Percentiles rank a stretch among this genome's conserved stretches.
Conservation (phyloP, 2,329 filamentous ascomycete genomes). For the Blastomyces parvus region DNA sequence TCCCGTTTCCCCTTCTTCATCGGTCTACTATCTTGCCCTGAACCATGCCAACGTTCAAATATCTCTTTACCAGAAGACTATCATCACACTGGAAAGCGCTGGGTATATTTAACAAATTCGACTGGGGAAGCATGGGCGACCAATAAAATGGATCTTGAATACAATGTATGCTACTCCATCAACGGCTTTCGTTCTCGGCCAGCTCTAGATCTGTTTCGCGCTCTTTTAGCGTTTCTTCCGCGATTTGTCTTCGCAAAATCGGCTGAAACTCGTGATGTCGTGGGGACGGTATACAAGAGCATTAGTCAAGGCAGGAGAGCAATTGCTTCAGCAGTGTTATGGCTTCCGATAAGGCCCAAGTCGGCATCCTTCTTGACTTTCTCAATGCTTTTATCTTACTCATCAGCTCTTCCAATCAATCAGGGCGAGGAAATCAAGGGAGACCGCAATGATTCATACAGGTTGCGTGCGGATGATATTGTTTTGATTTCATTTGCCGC, state of each 20-base stretch:
- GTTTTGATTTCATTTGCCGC: not conserved
- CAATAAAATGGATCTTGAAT: not conserved
- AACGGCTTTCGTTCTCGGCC: not conserved
- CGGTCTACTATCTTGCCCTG: slow-evolving; percentile 39
- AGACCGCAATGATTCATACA: not conserved
- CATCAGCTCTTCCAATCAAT: not conserved
- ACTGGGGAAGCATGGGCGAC: too few species aligned
- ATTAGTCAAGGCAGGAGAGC: not conserved
- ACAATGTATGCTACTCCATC: not conserved
- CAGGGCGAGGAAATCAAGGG: not conserved
- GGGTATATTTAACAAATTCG: slow-evolving; percentile 27
- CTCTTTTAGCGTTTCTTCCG: not conserved
- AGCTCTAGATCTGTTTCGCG: not conserved
- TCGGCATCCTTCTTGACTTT: not conserved
- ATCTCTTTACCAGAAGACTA: slow-evolving; percentile 30
- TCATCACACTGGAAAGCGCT: slow-evolving; percentile 40
- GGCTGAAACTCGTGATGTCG: not conserved
- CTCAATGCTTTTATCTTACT: not conserved
- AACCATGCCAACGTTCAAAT: slow-evolving; percentile 17
- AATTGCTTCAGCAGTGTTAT: not conserved
- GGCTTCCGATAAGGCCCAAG: not conserved
- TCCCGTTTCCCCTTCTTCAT: slow-evolving; percentile 44
- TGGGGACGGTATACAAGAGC: not conserved
- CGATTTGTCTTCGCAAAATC: not conserved
- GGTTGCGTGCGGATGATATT: not conserved